Evolutionary conservation across 148 eudicot genomes (phyloP).

Genomic region (Vaccinium macrocarpon): DNA sequence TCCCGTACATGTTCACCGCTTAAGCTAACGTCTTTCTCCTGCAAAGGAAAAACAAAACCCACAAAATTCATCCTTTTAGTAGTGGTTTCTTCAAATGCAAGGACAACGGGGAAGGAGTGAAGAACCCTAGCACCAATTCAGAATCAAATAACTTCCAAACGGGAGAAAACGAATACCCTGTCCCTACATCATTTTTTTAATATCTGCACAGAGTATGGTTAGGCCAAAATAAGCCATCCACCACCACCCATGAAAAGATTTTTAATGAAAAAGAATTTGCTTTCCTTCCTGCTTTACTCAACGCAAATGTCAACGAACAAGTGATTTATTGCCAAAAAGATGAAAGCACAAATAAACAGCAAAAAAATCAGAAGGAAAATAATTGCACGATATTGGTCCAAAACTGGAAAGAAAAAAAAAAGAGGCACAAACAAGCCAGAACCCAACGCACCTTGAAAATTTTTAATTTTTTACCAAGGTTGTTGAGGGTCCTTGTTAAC

Average conservation of each 20-base stretch:
- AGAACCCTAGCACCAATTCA: not conserved
- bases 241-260: not conserved
- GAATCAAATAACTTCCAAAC: not conserved
- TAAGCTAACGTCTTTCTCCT: slow-evolving; percentile 86
- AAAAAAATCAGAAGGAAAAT: not conserved
- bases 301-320: not conserved
- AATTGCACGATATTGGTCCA: not conserved
- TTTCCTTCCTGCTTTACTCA: not conserved
- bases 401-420: not conserved
- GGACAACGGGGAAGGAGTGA: not conserved
- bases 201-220: not conserved
- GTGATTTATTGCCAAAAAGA: not conserved
- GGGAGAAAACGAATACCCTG: not conserved
- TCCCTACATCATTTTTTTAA: not conserved
- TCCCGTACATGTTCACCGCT: slow-evolving; percentile 96
- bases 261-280: not conserved
- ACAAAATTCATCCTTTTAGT: not conserved
- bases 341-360: not conserved
- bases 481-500: slow-evolving; percentile 82
- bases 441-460: slow-evolving; percentile 62
- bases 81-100: not conserved
- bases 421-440: not conserved
- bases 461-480: slow-evolving; percentile 76
- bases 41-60: slow-evolving; percentile 13
- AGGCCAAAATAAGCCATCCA: not conserved